Percentiles rank a stretch among this genome's conserved stretches.
phyloP scores from a whole-genome alignment of 495 filamentous ascomycete species.

The Sabuloglossum arenarium region DNA sequence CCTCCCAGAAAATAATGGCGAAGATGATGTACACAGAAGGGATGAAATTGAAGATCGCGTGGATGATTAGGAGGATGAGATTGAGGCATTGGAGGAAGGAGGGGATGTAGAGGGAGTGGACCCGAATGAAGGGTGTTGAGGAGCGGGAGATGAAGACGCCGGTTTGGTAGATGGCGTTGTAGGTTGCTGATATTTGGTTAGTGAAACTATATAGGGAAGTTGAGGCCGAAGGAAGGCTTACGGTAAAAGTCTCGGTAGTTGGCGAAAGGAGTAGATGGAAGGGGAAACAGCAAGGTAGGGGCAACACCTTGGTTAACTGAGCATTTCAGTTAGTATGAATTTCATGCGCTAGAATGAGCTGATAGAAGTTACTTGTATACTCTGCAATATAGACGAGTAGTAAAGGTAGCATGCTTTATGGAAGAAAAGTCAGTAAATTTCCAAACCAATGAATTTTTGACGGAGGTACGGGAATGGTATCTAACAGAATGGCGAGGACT shows the following conservation, averaged over 20 bases:
- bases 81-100: constrained; percentile 71
- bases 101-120: constrained; percentile 62
- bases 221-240: not conserved
- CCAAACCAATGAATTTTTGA: too few relatives aligned
- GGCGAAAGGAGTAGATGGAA: constrained; percentile 50
- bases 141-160: constrained; percentile 90
- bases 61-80: constrained; percentile 46
- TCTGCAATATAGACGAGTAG: constrained; percentile 86
- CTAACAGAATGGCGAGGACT: too few relatives aligned
- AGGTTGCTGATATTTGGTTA: constrained; percentile 25
- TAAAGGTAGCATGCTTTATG: constrained; percentile 62
- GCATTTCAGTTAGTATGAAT: constrained; percentile 24
- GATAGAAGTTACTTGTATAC: not conserved
- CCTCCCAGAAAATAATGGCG: constrained; percentile 82
- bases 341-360: not conserved
- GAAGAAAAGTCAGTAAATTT: not conserved
- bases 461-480: too few relatives aligned
- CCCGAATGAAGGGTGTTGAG: constrained; percentile 64
- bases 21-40: constrained; percentile 72
- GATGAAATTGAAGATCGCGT: constrained; percentile 58
- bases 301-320: constrained; percentile 88
- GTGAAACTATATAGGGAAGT: not conserved
- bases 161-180: constrained; percentile 78
- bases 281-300: constrained; percentile 73
- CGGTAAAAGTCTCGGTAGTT: constrained; percentile 73